Conservation (phyloP, 2,329 filamentous ascomycete genomes). For the Monilinia fructigena region DNA sequence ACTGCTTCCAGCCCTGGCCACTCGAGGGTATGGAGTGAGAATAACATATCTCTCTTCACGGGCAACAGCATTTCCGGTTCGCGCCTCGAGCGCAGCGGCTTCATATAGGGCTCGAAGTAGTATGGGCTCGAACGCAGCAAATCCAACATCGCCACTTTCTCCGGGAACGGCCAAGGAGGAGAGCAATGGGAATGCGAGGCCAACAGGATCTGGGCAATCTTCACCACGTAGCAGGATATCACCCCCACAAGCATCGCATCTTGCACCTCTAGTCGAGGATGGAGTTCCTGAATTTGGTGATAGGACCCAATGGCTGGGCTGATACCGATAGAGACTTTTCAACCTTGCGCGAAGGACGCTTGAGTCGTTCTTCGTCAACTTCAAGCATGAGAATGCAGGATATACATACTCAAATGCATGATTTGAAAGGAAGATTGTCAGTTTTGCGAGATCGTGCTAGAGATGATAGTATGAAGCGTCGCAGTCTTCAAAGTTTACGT, state of each 20-base stretch:
- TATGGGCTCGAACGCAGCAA: conserved; percentile 25
- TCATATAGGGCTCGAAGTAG: conserved; percentile 45
- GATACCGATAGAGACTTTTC: conserved; percentile 32
- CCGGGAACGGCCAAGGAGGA: conserved; percentile 25
- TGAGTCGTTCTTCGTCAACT: conserved; percentile 38
- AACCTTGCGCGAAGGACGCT: conserved; percentile 28
- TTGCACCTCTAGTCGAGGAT: conserved; percentile 57
- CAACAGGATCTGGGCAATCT: conserved; percentile 23
- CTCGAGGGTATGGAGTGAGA: conserved; percentile 61
- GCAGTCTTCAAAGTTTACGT: conserved; percentile 60
- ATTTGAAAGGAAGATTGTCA: conserved; percentile 65
- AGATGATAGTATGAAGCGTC: conserved; percentile 61
- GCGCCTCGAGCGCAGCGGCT: conserved; percentile 64
- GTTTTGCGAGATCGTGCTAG: conserved; percentile 62
- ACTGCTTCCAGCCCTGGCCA: conserved; percentile 49
- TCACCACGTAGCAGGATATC: conserved; percentile 31
- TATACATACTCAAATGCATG: conserved; percentile 65
- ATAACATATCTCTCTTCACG: conserved; percentile 49
- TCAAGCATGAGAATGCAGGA: conserved; percentile 51
- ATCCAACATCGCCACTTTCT: conserved; percentile 24
- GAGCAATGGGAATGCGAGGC: conserved; percentile 22
- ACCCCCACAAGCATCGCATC: conserved; percentile 37
- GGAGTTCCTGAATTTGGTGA: conserved; percentile 40
- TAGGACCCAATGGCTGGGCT: conserved; percentile 30
- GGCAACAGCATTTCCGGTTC: conserved; percentile 48